phyloP scores from a whole-genome alignment of 768 basidiomycete species.

The Guyanaporus albipodus region DNA sequence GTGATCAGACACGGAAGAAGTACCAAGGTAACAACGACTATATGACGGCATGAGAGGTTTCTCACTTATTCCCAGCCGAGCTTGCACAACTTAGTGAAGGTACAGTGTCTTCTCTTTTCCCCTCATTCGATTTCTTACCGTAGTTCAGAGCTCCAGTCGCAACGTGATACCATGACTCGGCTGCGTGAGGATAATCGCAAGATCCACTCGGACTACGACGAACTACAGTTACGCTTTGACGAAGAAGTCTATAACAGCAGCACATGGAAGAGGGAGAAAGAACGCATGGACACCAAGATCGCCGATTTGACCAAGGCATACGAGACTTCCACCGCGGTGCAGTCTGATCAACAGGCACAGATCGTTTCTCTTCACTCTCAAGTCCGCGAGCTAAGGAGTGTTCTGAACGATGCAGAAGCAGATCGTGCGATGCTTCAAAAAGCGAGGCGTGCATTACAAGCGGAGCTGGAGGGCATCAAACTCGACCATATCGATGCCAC shows the following conservation, averaged over 20 bases:
- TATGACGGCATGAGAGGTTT: not conserved
- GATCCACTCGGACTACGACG: constrained; percentile 70
- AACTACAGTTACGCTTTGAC: constrained; percentile 69
- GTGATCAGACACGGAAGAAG: constrained; percentile 80
- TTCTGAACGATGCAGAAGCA: constrained; percentile 82
- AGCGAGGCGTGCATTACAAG: constrained; percentile 74
- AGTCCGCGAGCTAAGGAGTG: constrained; percentile 75
- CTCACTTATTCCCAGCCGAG: constrained; percentile 47
- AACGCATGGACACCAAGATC: constrained; percentile 82
- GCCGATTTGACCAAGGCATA: constrained; percentile 69
- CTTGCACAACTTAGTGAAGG: constrained; percentile 79
- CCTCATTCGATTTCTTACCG: constrained; percentile 4
- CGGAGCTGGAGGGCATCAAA: constrained; percentile 78
- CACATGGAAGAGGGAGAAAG: constrained; percentile 86
- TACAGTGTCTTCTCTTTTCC: constrained; percentile 22
- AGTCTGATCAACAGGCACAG: constrained; percentile 79
- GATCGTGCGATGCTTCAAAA: constrained; percentile 77
- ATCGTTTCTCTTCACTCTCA: constrained; percentile 82
- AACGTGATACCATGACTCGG: constrained; percentile 70
- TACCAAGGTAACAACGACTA: constrained; percentile 59
- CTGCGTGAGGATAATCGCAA: constrained; percentile 79
- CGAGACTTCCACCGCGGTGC: constrained; percentile 65
- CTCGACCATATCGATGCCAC: constrained; percentile 66
- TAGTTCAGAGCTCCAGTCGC: constrained; percentile 64
- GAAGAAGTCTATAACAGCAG: constrained; percentile 75